Conservation (phyloP, 768 basidiomycete species). For the Lactarius pseudohatsudake region DNA sequence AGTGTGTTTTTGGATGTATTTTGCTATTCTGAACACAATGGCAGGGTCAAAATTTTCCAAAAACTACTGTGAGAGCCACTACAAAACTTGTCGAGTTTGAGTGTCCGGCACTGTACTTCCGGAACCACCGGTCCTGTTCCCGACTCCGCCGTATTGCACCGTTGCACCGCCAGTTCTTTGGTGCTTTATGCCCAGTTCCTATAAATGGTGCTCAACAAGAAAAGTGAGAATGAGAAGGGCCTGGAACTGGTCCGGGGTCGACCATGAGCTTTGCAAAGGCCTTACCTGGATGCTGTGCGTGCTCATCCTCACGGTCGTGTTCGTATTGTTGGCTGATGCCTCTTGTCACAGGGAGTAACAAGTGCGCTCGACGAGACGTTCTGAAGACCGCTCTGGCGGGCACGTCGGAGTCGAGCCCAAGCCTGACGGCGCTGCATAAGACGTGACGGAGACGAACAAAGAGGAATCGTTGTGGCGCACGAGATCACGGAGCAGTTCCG, state of each 20-base stretch:
- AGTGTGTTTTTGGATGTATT: no score
- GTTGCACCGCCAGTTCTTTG: slow-evolving; percentile 55
- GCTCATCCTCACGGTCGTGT: neutral
- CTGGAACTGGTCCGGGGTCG: no score
- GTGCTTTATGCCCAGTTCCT: no score
- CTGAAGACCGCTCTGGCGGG: slow-evolving; percentile 74
- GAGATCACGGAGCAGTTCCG: slow-evolving; percentile 83
- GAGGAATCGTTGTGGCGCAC: slow-evolving; percentile 75
- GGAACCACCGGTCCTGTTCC: slow-evolving; percentile 69
- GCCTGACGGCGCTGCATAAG: slow-evolving; percentile 55
- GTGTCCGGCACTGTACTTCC: no score
- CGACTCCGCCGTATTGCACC: slow-evolving; percentile 74
- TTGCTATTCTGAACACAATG: no score
- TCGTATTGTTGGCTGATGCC: slow-evolving; percentile 10
- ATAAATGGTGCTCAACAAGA: no score
- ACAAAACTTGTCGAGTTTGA: no score
- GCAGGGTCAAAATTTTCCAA: no score
- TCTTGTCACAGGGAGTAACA: slow-evolving; percentile 47
- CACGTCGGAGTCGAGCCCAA: slow-evolving; percentile 64
- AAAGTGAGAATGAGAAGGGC: no score
- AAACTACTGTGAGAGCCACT: no score
- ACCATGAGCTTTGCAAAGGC: slow-evolving; percentile 46
- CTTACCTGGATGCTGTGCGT: slow-evolving; percentile 58
- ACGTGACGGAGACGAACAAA: slow-evolving; percentile 67
- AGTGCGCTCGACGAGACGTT: slow-evolving; percentile 74